Evolutionary conservation across 768 basidiomycete genomes (phyloP).

Genomic region (Naematelia aurantialba): DNA sequence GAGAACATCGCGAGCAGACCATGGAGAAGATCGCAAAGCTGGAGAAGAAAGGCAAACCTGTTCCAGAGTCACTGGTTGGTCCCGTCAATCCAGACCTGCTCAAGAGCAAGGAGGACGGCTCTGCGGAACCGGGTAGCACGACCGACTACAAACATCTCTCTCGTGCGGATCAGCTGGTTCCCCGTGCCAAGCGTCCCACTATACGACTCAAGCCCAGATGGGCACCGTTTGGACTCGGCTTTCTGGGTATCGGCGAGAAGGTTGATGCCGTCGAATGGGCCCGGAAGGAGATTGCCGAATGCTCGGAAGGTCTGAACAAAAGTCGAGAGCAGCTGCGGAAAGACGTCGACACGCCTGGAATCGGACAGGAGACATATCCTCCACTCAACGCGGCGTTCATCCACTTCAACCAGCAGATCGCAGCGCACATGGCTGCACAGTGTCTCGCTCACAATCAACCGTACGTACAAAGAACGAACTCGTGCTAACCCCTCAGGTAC

Average conservation of each 20-base stretch:
- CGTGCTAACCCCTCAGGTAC: slow-evolving; percentile 24
- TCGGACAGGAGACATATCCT: slow-evolving; percentile 43
- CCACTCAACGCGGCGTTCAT: slow-evolving; percentile 60
- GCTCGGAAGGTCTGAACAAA: slow-evolving; percentile 54
- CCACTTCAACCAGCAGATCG: slow-evolving; percentile 86
- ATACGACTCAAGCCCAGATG: slow-evolving; percentile 62
- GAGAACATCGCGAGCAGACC: slow-evolving; percentile 62
- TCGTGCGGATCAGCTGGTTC: slow-evolving; percentile 62
- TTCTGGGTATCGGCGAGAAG: slow-evolving; percentile 67
- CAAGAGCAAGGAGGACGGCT: slow-evolving; percentile 43
- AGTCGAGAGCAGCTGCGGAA: slow-evolving; percentile 34
- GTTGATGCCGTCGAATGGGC: slow-evolving; percentile 94
- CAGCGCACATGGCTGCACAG: slow-evolving; percentile 81
- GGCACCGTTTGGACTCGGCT: slow-evolving; percentile 54
- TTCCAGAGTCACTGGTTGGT: slow-evolving; percentile 28
- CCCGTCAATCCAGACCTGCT: slow-evolving; percentile 39
- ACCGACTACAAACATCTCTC: slow-evolving; percentile 26
- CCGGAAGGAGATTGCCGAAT: slow-evolving; percentile 63
- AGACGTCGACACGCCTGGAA: slow-evolving; percentile 41
- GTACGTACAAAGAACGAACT: slow-evolving; percentile 12
- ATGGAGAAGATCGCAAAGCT: slow-evolving; percentile 56
- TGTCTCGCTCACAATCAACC: slow-evolving; percentile 73
- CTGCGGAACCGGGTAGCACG: neutral
- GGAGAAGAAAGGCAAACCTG: slow-evolving; percentile 39
- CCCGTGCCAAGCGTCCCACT: slow-evolving; percentile 68